phyloP scores from a whole-genome alignment of 1,139 yeast genomes.

The Diutina mesorugosa region DNA sequence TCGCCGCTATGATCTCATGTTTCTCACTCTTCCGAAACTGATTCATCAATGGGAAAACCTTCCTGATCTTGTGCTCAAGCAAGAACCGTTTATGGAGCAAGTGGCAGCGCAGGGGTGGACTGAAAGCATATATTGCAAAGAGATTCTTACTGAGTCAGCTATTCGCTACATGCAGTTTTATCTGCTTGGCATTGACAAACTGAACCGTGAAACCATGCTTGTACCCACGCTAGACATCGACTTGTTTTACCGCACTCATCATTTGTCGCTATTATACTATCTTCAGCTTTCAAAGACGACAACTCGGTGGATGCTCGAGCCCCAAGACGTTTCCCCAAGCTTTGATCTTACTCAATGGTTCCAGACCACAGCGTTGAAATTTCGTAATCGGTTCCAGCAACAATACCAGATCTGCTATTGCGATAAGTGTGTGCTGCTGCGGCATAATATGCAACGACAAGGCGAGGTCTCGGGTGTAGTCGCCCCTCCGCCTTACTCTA shows the following conservation, averaged over 20 bases:
- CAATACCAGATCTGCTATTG: neutral
- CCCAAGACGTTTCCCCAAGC: neutral
- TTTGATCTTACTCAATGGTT: neutral
- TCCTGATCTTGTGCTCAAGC: conserved; percentile 19
- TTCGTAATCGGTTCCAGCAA: conserved; percentile 1
- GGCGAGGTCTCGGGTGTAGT: neutral
- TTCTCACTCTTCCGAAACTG: conserved; percentile 9
- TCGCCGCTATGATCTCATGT: conserved; percentile 8
- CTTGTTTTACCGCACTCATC: conserved; percentile 29
- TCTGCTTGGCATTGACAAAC: conserved; percentile 5
- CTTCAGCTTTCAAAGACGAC: conserved; percentile 8
- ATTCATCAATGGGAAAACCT: conserved; percentile 15
- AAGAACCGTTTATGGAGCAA: conserved; percentile 17
- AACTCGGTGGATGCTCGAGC: neutral
- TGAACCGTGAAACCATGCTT: conserved; percentile 7
- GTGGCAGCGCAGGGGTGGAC: conserved; percentile 20
- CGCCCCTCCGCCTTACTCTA: neutral
- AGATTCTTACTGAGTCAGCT: conserved; percentile 11
- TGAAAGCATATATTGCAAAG: conserved; percentile 11
- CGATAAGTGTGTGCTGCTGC: neutral
- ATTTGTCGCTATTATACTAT: conserved; percentile 15
- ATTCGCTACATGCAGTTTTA: conserved; percentile 17
- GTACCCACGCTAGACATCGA: conserved; percentile 30
- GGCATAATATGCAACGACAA: neutral
- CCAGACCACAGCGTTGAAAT: neutral